These are phyloP conservation scores for Albatrellus sp. DNA, from an alignment of 1,284 basidiomycete species.

Conservation along the genomic window DNA sequence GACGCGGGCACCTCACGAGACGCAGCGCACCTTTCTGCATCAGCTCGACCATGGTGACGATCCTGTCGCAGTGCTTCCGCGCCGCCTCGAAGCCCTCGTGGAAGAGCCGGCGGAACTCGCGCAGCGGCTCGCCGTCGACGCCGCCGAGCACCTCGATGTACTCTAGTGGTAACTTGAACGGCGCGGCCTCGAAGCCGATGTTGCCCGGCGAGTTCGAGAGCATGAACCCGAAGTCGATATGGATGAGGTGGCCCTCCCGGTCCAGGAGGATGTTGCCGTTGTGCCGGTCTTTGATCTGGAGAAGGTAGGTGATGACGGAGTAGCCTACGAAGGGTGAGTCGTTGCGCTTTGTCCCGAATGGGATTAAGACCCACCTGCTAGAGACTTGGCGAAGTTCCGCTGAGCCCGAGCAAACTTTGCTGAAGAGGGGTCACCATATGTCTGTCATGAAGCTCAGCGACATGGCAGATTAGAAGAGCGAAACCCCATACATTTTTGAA, in stretches of 20 bases:
- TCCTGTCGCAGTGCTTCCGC: constrained; percentile 92
- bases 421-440: constrained; percentile 82
- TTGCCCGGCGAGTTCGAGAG: constrained; percentile 94
- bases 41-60: constrained; percentile 90
- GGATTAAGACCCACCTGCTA: constrained; percentile 53
- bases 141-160: constrained; percentile 97
- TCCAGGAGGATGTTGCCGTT: constrained; percentile 98
- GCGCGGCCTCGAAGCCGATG: constrained; percentile 96
- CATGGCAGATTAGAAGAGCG: not conserved
- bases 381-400: constrained; percentile 87
- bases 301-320: constrained; percentile 87
- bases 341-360: not conserved
- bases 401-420: constrained; percentile 79
- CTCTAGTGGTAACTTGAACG: constrained; percentile 92
- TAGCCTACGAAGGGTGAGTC: constrained; percentile 46
- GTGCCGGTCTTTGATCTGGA: constrained; percentile 98
- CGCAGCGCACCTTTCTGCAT: constrained; percentile 80
- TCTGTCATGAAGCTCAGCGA: constrained; percentile 28
- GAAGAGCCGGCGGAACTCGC: constrained; percentile 83
- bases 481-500: constrained; percentile 56
- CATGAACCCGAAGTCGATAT: constrained; percentile 99
- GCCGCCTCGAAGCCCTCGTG: constrained; percentile 89
- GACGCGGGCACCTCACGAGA: not conserved
- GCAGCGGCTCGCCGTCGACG: constrained; percentile 62
- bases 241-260: constrained; percentile 85